Evolutionary conservation across 2,329 filamentous ascomycete species (phyloP).

Genomic region (Hypoxylon sp.): DNA sequence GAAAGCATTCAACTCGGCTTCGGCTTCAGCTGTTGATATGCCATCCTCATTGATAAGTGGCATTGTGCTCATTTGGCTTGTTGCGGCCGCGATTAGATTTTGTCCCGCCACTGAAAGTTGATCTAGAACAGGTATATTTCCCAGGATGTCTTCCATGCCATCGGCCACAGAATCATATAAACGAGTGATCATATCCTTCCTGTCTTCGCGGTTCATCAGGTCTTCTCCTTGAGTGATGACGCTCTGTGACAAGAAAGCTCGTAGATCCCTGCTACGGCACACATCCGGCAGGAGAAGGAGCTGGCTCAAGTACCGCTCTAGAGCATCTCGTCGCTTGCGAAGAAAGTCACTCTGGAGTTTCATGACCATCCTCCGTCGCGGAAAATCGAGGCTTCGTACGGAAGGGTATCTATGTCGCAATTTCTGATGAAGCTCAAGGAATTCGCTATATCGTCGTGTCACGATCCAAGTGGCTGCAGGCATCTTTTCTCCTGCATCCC

Average conservation of each 20-base stretch:
- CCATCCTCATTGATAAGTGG: slow-evolving; percentile 66
- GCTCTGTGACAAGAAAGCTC: slow-evolving; percentile 91
- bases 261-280: slow-evolving; percentile 90
- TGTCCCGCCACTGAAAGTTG: slow-evolving; percentile 94
- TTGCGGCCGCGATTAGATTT: slow-evolving; percentile 84
- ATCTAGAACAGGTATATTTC: slow-evolving; percentile 94
- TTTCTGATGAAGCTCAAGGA: slow-evolving; percentile 93
- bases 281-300: slow-evolving; percentile 90
- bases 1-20: slow-evolving; percentile 93
- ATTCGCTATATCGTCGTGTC: slow-evolving; percentile 94
- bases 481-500: slow-evolving; percentile 94
- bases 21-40: slow-evolving; percentile 77
- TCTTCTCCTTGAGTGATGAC: slow-evolving; percentile 76
- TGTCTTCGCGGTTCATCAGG: slow-evolving; percentile 70
- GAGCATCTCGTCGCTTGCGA: slow-evolving; percentile 83
- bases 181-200: slow-evolving; percentile 90
- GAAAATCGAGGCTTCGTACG: slow-evolving; percentile 91
- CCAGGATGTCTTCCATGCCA: slow-evolving; percentile 97
- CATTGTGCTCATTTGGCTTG: slow-evolving; percentile 70
- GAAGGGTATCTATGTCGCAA: slow-evolving; percentile 87
- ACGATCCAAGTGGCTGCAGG: slow-evolving; percentile 95
- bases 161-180: slow-evolving; percentile 98
- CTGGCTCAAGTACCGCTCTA: slow-evolving; percentile 87
- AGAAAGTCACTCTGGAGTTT: slow-evolving; percentile 97
- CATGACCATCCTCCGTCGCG: slow-evolving; percentile 90